Evolutionary conservation across 176 grass and related monocot genomes (phyloP).

Genomic region (Lolium rigidum): DNA sequence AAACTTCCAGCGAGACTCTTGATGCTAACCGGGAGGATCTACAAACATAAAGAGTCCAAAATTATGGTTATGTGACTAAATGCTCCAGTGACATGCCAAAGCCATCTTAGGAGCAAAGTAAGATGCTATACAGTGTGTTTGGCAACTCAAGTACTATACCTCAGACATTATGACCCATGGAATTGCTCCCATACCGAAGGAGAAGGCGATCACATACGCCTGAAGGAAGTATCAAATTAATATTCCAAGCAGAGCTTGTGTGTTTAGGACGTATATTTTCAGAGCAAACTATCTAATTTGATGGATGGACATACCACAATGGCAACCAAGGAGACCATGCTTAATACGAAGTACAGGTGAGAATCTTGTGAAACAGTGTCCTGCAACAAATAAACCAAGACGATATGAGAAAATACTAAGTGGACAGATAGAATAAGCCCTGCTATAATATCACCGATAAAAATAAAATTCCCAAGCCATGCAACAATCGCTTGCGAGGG

Average conservation of each 20-base stretch:
- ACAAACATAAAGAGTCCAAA: not conserved
- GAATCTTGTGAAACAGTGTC: conserved; percentile 63
- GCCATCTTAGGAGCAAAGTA: conserved; percentile 15
- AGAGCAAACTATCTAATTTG: conserved; percentile 3
- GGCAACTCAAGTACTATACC: conserved; percentile 48
- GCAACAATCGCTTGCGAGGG: not conserved
- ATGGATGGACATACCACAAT: conserved; percentile 67
- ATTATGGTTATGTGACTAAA: not conserved
- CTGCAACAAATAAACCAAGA: conserved; percentile 55
- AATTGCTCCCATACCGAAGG: conserved; percentile 92
- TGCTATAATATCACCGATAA: not conserved
- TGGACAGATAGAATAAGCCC: not conserved
- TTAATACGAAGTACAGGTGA: conserved; percentile 64
- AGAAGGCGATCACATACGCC: conserved; percentile 81
- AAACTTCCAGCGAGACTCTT: conserved; percentile 91
- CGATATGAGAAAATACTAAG: not conserved
- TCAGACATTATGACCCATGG: conserved; percentile 99
- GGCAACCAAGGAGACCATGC: conserved; percentile 80
- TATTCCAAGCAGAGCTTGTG: not conserved
- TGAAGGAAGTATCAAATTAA: conserved; percentile 48
- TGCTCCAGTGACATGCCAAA: not conserved
- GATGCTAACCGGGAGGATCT: conserved; percentile 83
- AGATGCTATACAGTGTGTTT: not conserved
- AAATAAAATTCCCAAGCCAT: not conserved
- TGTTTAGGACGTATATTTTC: conserved; percentile 13